These are phyloP conservation scores for Starmerella apicola DNA, from an alignment of 805 yeast species.

Conservation along the genomic window DNA sequence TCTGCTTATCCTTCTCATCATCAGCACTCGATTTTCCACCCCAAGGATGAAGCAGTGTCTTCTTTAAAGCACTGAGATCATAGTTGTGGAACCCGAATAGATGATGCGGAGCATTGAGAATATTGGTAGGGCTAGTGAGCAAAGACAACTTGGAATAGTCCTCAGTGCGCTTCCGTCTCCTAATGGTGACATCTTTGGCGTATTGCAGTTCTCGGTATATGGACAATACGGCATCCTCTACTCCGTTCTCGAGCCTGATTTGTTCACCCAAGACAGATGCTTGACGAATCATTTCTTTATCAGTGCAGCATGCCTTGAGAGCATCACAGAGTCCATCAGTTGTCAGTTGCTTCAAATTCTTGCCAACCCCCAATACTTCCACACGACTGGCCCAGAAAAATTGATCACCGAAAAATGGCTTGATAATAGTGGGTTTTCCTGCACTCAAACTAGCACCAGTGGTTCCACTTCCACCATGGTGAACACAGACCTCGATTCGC, in stretches of 20 bases:
- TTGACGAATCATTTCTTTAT: constrained; percentile 51
- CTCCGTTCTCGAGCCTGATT: constrained; percentile 71
- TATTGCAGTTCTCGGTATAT: constrained; percentile 75
- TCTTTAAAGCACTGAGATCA: background rate
- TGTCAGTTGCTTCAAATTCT: constrained; percentile 56
- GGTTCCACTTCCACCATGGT: constrained; percentile 95
- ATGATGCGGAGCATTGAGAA: no score
- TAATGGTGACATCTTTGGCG: constrained; percentile 25
- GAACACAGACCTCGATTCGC: constrained; percentile 83
- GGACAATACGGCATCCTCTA: constrained; percentile 54
- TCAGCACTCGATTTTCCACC: background rate
- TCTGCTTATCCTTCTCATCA: background rate
- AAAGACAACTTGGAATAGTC: constrained; percentile 6
- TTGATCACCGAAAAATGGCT: constrained; percentile 95
- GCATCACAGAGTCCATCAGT: constrained; percentile 53
- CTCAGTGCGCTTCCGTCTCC: constrained; percentile 10
- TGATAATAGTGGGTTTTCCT: constrained; percentile 80
- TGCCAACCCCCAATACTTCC: constrained; percentile 80
- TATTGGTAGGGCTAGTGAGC: constrained; percentile 2
- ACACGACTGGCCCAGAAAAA: constrained; percentile 80
- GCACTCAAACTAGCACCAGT: constrained; percentile 83
- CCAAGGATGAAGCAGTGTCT: background rate
- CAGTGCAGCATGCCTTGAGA: constrained; percentile 51
- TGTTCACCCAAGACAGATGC: constrained; percentile 52
- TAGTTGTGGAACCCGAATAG: background rate